Percentiles rank a stretch among this genome's conserved stretches.
phyloP scores from a whole-genome alignment of 768 basidiomycete species.

The Trametes elegans region DNA sequence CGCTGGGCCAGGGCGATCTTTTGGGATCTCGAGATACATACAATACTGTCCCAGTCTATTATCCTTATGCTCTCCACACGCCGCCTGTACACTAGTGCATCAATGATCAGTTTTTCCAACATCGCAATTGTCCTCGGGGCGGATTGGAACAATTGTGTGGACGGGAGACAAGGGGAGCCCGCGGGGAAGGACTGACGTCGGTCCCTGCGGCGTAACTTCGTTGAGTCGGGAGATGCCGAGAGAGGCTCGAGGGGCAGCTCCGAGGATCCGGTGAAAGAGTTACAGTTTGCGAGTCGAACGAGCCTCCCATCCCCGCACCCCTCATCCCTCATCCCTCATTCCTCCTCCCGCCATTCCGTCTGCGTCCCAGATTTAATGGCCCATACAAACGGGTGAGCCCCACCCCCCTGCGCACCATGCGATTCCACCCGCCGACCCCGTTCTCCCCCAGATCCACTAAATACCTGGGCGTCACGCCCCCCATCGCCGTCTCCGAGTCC shows the following conservation, averaged over 20 bases:
- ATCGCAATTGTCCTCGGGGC: background rate
- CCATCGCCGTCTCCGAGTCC: slow-evolving; percentile 77
- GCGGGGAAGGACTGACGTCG: slow-evolving; percentile 2
- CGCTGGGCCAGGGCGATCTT: slow-evolving; percentile 9
- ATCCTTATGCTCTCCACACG: slow-evolving; percentile 3
- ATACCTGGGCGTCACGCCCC: slow-evolving; percentile 80
- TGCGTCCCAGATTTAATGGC: slow-evolving; percentile 5
- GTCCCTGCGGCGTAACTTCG: slow-evolving; percentile 6
- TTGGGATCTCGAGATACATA: slow-evolving; percentile 10
- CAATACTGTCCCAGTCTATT: slow-evolving; percentile 12
- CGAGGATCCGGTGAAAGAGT: slow-evolving; percentile 14
- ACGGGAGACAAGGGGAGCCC: background rate
- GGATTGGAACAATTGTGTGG: background rate
- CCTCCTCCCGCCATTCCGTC: background rate
- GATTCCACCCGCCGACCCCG: background rate
- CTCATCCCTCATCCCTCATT: background rate
- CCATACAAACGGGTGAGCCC: slow-evolving; percentile 16
- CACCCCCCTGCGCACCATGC: background rate
- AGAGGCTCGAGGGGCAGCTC: slow-evolving; percentile 1
- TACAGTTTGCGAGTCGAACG: slow-evolving; percentile 15
- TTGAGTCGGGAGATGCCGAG: slow-evolving; percentile 15
- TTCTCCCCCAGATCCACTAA: slow-evolving; percentile 34
- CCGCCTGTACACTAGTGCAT: slow-evolving; percentile 18
- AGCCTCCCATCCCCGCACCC: background rate
- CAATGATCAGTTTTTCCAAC: slow-evolving; percentile 18